A percentile compares a stretch with the other conserved stretches of the same genome.
Conservation (phyloP, 306 rosid species). For the Prunus mongolica region DNA sequence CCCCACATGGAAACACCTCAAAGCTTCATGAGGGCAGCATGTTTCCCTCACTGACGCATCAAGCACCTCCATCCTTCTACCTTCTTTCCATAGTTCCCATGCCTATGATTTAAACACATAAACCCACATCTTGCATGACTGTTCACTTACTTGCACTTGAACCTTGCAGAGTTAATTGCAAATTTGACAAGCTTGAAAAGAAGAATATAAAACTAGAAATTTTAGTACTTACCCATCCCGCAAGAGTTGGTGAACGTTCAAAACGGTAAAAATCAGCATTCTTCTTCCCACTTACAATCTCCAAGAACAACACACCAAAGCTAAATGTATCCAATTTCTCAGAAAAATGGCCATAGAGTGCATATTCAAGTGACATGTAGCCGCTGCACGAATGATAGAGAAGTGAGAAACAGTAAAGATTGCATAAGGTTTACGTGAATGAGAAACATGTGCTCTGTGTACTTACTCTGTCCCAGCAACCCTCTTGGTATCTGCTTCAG, state of each 20-base stretch:
- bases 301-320: not conserved
- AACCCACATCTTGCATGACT: not conserved
- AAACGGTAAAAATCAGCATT: not conserved
- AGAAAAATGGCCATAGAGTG: slow-evolving; percentile 4
- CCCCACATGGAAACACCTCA: slow-evolving; percentile 8
- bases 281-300: slow-evolving; percentile 19
- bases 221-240: not conserved
- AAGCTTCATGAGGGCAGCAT: slow-evolving; percentile 6
- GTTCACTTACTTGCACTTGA: too few relatives aligned
- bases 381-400: not conserved
- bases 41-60: not conserved
- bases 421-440: not conserved
- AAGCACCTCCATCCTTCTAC: slow-evolving; percentile 26
- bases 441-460: not conserved
- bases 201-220: not conserved
- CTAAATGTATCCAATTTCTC: slow-evolving; percentile 13
- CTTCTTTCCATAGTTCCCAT: slow-evolving; percentile 18
- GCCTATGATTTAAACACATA: not conserved
- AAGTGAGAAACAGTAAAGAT: not conserved
- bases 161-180: too few relatives aligned
- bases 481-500: slow-evolving; percentile 9
- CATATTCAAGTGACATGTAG: slow-evolving; percentile 22
- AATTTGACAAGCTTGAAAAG: not conserved
- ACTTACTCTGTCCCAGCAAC: slow-evolving; percentile 27
- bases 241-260: slow-evolving; percentile 9